Evolutionary conservation across 2,329 filamentous ascomycete species (phyloP), one percentile per base, ranked within the genome.

Genomic region (Penicillium sp.): DNA sequence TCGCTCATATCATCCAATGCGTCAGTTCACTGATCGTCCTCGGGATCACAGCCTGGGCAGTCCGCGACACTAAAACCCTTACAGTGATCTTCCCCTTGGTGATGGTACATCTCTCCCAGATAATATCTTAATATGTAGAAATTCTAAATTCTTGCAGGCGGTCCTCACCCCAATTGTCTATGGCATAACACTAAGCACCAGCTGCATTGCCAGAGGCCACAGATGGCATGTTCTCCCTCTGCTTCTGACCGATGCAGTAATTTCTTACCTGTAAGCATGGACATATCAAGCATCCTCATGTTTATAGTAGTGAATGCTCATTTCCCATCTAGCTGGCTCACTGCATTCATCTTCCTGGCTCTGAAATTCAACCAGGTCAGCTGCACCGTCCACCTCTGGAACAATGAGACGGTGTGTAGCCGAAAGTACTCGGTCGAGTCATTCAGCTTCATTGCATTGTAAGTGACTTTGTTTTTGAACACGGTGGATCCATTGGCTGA

Each of bases 371-470:
- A 64, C 32, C 49, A 39, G 13, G 24, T 50, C 20, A 63, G 40
- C 29, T 65, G 61, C 39, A 56, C 40, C 0, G 10, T 56, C 5
- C 43, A 54, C 18, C 58, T 48, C 18, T 65, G 63, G 63, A 64
- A 65, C 24, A 49, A 58, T 5, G 13, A 61, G 42, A 38, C 43
- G 1, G 61, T 62, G 14, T 65, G 63, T 29, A 64, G 61, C 32
- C 44, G 61, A 13, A 55, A 65, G 49, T 64, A 65, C 44, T 32
- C 61, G 2, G 60, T 58, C 0, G 61, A 65, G 31, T 56, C 61
- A 24, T 65, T 65, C 34, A 59, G 55, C 29, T 64, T 64, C 29
- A 65, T 64, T 40, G 58, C 62, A 13, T 65, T 65, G 61, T 62
- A 38, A 52, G 57, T 51, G n/a, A 4, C n/a, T 5, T 26, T 13